These are phyloP conservation scores for Paspalum vaginatum DNA, from an alignment of 176 grass and related monocot genomes.

Conservation along the genomic window DNA sequence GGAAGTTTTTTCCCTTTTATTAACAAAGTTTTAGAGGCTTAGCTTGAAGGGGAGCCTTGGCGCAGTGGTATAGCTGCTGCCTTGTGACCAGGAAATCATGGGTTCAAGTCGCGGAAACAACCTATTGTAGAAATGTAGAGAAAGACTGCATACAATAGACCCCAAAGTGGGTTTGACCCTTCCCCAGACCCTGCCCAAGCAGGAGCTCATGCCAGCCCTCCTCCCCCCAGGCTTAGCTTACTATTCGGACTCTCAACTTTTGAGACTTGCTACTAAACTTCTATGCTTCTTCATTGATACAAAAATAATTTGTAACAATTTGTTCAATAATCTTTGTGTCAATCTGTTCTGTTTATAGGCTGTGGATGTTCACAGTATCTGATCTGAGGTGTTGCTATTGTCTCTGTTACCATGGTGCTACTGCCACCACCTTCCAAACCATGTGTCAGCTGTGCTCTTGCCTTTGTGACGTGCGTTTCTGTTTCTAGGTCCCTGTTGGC, in stretches of 20 bases:
- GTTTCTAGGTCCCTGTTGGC: conserved; percentile 82
- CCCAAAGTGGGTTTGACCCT: too few species aligned
- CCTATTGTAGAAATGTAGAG: too few species aligned
- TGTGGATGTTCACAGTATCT: neutral
- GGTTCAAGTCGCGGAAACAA: too few species aligned
- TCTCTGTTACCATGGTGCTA: neutral
- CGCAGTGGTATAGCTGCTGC: too few species aligned
- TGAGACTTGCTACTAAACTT: neutral
- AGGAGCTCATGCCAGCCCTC: too few species aligned
- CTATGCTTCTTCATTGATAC: neutral
- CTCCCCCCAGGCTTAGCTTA: neutral
- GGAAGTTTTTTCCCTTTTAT: neutral
- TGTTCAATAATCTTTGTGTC: neutral
- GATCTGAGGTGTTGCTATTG: conserved; percentile 10
- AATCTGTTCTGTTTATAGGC: neutral
- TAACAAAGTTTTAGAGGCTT: too few species aligned
- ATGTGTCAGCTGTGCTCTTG: neutral
- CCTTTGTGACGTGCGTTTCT: neutral
- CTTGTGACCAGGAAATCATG: too few species aligned
- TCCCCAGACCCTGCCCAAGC: too few species aligned
- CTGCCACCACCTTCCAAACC: neutral
- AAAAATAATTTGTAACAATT: neutral
- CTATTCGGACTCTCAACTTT: neutral
- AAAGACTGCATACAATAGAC: too few species aligned
- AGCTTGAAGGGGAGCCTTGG: too few species aligned